Evolutionary conservation across 1,284 basidiomycete species (phyloP).

Genomic region (Pholiota adiposa): DNA sequence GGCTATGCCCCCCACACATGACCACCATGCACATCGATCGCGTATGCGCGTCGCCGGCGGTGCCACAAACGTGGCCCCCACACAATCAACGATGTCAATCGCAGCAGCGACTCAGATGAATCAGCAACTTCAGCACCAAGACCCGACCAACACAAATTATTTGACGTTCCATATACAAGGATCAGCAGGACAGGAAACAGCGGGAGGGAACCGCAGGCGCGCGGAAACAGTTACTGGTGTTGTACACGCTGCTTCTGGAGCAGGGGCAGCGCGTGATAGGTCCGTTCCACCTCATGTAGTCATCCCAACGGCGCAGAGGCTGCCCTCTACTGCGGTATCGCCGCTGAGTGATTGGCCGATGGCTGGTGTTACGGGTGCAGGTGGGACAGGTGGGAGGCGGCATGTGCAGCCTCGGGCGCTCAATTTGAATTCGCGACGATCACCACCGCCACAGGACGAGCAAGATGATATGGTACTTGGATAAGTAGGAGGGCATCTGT

Average conservation of each 20-base stretch:
- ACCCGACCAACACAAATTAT: slow-evolving; percentile 20
- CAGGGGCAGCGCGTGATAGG: neutral
- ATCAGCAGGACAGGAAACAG: neutral
- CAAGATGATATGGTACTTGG: slow-evolving; percentile 27
- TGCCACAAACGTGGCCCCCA: slow-evolving; percentile 9
- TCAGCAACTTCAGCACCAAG: slow-evolving; percentile 6
- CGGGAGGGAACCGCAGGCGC: slow-evolving; percentile 6
- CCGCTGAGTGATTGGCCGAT: slow-evolving; percentile 15
- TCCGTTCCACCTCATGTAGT: neutral
- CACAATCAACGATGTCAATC: neutral
- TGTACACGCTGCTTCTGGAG: neutral
- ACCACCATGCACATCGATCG: neutral
- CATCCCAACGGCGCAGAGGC: slow-evolving; percentile 3
- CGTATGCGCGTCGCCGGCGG: neutral
- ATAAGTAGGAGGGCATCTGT: neutral
- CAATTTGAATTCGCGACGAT: slow-evolving; percentile 2
- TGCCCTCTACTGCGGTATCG: neutral
- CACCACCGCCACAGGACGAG: slow-evolving; percentile 10
- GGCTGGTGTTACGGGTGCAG: neutral
- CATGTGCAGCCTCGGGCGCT: neutral
- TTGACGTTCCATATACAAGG: slow-evolving; percentile 23
- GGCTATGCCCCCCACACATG: neutral
- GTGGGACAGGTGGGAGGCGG: neutral
- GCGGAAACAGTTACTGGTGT: slow-evolving; percentile 25
- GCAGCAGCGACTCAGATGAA: neutral